phyloP scores from a whole-genome alignment of 441 rosid genomes.

The California macrophylla region DNA sequence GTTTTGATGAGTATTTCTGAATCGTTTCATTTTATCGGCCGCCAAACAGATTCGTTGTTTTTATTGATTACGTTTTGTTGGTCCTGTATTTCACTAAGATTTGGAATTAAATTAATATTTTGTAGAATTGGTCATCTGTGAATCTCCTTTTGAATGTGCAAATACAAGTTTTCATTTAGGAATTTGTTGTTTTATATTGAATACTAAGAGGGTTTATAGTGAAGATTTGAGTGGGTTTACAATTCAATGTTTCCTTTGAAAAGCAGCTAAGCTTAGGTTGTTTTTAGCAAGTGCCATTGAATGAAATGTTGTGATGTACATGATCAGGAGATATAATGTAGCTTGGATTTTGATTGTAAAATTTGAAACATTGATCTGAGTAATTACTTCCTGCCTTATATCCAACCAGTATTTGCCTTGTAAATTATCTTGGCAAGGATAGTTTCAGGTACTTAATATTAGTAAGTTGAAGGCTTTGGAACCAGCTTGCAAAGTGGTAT shows the following conservation, averaged over 20 bases:
- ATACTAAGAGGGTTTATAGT: background rate
- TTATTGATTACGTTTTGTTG: background rate
- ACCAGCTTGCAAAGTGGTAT: background rate
- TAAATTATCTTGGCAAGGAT: background rate
- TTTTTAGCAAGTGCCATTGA: background rate
- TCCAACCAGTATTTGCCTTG: background rate
- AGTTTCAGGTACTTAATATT: background rate
- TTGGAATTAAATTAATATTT: background rate
- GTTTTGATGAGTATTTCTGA: background rate
- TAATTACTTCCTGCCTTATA: too few species aligned
- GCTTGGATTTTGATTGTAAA: background rate
- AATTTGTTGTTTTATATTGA: background rate
- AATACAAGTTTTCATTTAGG: background rate
- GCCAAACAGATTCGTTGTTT: background rate
- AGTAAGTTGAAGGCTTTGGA: background rate
- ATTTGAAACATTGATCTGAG: background rate
- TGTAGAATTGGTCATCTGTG: background rate
- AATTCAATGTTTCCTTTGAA: background rate
- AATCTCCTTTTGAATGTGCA: background rate
- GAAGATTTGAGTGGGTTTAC: background rate
- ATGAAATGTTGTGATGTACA: background rate
- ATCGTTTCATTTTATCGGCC: background rate
- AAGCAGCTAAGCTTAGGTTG: background rate
- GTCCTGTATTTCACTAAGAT: background rate
- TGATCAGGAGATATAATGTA: background rate